phyloP scores from a whole-genome alignment of 345 rosid species.

The Syzygium aqueum region DNA sequence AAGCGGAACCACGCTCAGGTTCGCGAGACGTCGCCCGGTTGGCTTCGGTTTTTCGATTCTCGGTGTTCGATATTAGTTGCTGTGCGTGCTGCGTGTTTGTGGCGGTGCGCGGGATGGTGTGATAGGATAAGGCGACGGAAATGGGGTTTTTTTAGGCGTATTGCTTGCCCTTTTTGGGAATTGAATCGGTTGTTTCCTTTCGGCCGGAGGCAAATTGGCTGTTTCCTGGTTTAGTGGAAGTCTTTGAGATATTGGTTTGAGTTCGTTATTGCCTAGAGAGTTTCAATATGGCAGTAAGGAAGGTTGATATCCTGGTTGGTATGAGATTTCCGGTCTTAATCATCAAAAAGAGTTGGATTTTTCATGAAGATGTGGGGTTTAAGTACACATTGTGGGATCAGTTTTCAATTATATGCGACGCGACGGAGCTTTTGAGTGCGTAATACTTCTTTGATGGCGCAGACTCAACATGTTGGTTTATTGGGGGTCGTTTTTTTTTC shows the following conservation, averaged over 20 bases:
- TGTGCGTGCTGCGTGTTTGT: neutral
- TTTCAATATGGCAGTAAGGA: neutral
- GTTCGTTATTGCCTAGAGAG: neutral
- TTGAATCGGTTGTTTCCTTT: neutral
- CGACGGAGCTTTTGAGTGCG: neutral
- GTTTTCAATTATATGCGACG: neutral
- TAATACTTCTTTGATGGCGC: neutral
- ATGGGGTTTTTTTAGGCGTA: neutral
- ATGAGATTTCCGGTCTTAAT: neutral
- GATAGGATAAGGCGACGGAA: neutral
- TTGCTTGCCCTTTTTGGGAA: neutral
- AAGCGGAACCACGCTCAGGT: constrained; percentile 87
- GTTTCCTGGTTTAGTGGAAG: neutral
- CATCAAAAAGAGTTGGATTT: neutral
- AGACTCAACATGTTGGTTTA: neutral
- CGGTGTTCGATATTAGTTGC: neutral
- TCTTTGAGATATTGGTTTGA: neutral
- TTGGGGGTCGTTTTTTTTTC: neutral
- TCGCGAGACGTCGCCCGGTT: neutral
- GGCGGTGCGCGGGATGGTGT: neutral
- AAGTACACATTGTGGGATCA: neutral
- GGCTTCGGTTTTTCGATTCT: neutral
- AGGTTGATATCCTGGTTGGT: neutral
- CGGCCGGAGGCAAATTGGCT: neutral
- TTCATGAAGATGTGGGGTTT: neutral